Evolutionary conservation across 75 land plant species (phyloP).

Genomic region (Chamaecyparis obtusa): DNA sequence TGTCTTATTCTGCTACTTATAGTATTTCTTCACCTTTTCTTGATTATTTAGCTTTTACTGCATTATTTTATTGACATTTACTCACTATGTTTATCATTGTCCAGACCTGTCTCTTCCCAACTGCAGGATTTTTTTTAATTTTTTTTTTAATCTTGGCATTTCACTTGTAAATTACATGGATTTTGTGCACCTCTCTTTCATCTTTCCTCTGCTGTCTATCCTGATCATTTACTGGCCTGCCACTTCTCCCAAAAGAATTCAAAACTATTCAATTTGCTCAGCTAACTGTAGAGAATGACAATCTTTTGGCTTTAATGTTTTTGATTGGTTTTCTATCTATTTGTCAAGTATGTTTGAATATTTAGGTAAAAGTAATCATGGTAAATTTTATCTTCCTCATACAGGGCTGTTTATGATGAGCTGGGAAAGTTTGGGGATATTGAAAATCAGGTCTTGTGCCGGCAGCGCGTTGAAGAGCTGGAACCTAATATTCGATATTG

Average conservation of each 20-base stretch:
- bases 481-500: constrained; percentile 92
- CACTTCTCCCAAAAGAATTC: background rate
- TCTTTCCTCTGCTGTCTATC: background rate
- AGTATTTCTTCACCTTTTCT: background rate
- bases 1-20: background rate
- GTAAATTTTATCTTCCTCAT: background rate
- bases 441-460: constrained; percentile 91
- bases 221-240: background rate
- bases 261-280: background rate
- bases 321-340: background rate
- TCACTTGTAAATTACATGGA: background rate
- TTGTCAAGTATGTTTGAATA: background rate
- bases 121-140: background rate
- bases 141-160: background rate
- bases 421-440: constrained; percentile 95
- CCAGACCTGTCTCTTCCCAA: background rate
- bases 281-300: background rate
- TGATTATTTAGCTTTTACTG: background rate
- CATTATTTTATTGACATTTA: background rate
- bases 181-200: background rate
- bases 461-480: constrained; percentile 92
- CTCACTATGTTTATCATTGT: background rate
- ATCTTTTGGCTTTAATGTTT: background rate
- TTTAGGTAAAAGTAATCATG: background rate
- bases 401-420: constrained; percentile 90